These are phyloP conservation scores for Triangularia setosa DNA, from an alignment of 2,329 filamentous ascomycete genomes.

Conservation along the genomic window DNA sequence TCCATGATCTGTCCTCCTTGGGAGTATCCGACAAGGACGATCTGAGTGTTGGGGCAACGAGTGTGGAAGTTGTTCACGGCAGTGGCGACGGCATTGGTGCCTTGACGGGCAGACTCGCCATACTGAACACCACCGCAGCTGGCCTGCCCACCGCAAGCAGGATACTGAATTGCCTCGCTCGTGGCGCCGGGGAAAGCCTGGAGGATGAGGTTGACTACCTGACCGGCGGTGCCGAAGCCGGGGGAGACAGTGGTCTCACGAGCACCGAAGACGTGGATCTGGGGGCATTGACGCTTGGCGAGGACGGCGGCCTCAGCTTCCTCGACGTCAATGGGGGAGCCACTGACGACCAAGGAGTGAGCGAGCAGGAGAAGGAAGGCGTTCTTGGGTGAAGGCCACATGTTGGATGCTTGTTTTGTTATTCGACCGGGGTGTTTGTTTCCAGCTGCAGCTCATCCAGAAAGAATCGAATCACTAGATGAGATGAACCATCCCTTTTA, in stretches of 20 bases:
- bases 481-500: neutral
- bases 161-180: conserved; percentile 53
- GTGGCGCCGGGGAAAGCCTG: conserved; percentile 47
- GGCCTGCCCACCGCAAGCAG: conserved; percentile 59
- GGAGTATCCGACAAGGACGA: conserved; percentile 60
- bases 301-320: conserved; percentile 16
- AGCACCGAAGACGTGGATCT: conserved; percentile 48
- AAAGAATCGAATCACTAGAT: neutral
- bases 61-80: conserved; percentile 57
- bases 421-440: neutral
- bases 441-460: neutral
- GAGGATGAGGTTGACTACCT: conserved; percentile 43
- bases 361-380: conserved; percentile 24
- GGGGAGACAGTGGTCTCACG: conserved; percentile 45
- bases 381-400: conserved; percentile 27
- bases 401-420: conserved; percentile 9
- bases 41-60: conserved; percentile 52
- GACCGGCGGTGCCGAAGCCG: conserved; percentile 42
- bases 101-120: conserved; percentile 53
- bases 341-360: conserved; percentile 25
- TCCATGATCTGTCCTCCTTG: conserved; percentile 62
- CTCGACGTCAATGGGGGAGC: conserved; percentile 22
- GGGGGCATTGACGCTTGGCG: conserved; percentile 38
- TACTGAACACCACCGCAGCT: conserved; percentile 58
- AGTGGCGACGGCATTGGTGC: conserved; percentile 54